phyloP scores from a whole-genome alignment of 192 early-diverging fungal species.

The Backusella psychrophila region DNA sequence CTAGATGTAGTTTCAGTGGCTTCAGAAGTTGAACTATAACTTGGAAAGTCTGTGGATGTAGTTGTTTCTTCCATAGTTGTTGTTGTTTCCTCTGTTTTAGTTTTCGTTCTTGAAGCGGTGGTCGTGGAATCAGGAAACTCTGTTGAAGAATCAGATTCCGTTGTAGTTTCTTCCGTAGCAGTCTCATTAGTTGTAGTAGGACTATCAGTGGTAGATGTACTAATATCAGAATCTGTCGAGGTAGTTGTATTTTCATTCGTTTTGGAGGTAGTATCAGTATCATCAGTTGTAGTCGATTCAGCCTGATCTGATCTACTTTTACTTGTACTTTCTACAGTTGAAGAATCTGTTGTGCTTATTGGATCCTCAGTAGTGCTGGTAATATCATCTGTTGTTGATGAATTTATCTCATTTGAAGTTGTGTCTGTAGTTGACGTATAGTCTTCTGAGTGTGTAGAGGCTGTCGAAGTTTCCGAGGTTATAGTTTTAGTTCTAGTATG shows the following conservation, averaged over 20 bases:
- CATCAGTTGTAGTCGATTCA: background rate
- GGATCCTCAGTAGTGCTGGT: background rate
- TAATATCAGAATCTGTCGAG: background rate
- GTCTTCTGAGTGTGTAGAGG: background rate
- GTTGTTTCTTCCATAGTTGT: background rate
- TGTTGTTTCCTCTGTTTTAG: background rate
- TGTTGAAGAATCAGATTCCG: background rate
- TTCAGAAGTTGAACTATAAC: background rate
- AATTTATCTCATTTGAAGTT: background rate
- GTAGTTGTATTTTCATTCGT: background rate
- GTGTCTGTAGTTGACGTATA: background rate
- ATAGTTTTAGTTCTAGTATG: background rate
- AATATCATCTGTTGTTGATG: background rate
- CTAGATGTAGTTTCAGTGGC: background rate
- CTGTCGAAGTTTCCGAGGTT: background rate
- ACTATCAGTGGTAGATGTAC: background rate
- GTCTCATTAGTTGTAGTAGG: background rate
- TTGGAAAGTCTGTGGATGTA: background rate
- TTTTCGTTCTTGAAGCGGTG: background rate
- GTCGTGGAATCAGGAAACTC: background rate
- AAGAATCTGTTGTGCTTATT: background rate
- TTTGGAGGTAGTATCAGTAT: background rate
- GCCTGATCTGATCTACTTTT: background rate
- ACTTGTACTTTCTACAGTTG: background rate
- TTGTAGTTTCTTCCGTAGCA: background rate